Base-by-base conservation (phyloP, 768 basidiomycete genomes). In the Mycena olivaceomarginata region DNA sequence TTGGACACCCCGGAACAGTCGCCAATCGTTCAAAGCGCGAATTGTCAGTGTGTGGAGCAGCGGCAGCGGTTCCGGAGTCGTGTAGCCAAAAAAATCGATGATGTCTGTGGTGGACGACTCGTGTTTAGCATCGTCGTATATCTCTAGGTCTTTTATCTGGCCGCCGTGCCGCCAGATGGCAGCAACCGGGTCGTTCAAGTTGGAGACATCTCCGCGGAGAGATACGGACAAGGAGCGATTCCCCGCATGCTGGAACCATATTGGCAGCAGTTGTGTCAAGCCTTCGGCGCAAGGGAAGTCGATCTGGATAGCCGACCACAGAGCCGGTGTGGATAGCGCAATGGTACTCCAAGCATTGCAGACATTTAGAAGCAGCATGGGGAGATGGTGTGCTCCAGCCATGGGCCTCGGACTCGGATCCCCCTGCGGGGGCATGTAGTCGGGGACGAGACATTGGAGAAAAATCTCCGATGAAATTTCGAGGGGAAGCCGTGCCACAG, bases 321-420 rank as follows among this genome's bases (percentile, higher is more conserved):
- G 20, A 9, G 40, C 41, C 18, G 62, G 62, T 5, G 62, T 63
- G 11, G 41, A n/a, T 63, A 43, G n/a, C 10, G 40, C 62, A 37
- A 63, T 63, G 20, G 15, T 10, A 20, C 40, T 63, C 62, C 62
- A 63, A 20, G 62, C 39, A 22, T 13, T n/a, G 62, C 62, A 63
- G n/a, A 63, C n/a, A 5, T 43, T 63, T 10, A 63, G 40, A 63
- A 63, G n/a, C 62, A 63, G 40, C 40, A 63, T 41, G 20, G 62
- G 39, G 4, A 6, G 4, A 4, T 43, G 5, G 20, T 7, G 12
- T 8, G 62, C 40, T 5, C 4, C n/a, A 31, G 4, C 31, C 31
- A 31, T 31, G 31, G 31, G 31, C 31, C 31, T 31, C 31, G 31
- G 31, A 31, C 31, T 31, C 31, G 2, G 31, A 31, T 4, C 31